Evolutionary conservation across 345 rosid genomes (phyloP), one percentile per base, ranked within the genome.

Genomic region (Ceriops decandra): DNA sequence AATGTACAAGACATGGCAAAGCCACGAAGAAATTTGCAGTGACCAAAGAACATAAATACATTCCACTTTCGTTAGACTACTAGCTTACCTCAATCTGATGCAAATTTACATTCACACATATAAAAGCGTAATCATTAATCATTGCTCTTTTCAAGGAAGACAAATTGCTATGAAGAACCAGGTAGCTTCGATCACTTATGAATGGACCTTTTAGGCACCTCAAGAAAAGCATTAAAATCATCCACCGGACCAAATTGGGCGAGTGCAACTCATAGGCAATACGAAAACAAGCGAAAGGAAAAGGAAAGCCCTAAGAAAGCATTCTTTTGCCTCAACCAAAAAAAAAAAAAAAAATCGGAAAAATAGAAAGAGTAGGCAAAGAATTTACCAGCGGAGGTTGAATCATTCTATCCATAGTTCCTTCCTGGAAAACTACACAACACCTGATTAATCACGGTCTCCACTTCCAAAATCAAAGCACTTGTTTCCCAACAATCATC

Each of bases 311-410:
- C 16, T 57, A 38, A 49, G 1, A 31, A 16, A 66, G 33, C 52
- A 65, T 63, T 30, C 36, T 68, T 68, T 54, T 60, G 52, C 63
- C 57, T 63, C 49, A 21, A 52, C 28, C 67, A 19, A 54, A 38
- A 53, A 62, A 16, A 76, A 33, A 52, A 30, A 21, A n/a, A 76
- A 32, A 38, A 10, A 68, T n/a, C 3, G 15, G 4, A 42, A 52
- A 38, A 26, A 53, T 38, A 35, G 67, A 52, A 68, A 66, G 38
- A 66, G 22, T 27, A 67, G 57, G 74, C 15, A 52, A 20, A 72
- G 11, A 61, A 79, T 60, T 80, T 80, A 86, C 91, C 91, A 89
- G 70, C 70, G 91, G 95, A 74, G 95, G 91, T 63, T 89, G 95
- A 75, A 84, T 77, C 83, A 79, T 66, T 72, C 90, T 81, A 36